Base-by-base conservation (phyloP, 768 basidiomycete genomes). In the Trametes punicea region DNA sequence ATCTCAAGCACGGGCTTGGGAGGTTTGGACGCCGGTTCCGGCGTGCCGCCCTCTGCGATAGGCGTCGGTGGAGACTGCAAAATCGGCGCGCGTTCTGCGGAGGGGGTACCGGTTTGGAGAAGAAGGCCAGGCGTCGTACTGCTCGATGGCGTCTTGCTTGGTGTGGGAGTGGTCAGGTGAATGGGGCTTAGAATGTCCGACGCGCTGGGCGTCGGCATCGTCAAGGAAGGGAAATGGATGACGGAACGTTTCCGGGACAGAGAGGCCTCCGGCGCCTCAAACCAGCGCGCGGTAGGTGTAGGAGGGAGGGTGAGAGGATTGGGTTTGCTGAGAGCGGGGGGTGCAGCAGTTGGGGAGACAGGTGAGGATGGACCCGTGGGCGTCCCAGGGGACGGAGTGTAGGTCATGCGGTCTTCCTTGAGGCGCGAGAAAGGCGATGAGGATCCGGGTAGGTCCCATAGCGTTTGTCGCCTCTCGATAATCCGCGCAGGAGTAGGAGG, bases 261-360 rank as follows among this genome's bases (percentile, higher is more conserved):
- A 0, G 48, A 47, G 7, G 61, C 52, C 15, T 53, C 49, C 3
- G 55, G 26, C 48, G 62, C 53, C 23, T 64, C 65, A 51, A 68
- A 70, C 57, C 62, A 62, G 30, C 64, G 42, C 16, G 55, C 62
- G 1, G 71, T 71, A 6, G 71, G 71, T 0, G 71, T 73, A 15
- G 69, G 65, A 0, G 71, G 71, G 3, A 73, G 60, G 7, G 67
- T 58, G 8, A 72, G 49, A 1, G 67, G 68, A 16, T 62, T 57
- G 0, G 63, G 38, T 34, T 65, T 70, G 31, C 40, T 50, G 10
- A 65, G 39, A 15, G 63, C 62, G 20, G 71, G 71, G 20, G 68
- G 64, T 3, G 51, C 42, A 3, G 56, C 54, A 9, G 58, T 46
- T 1, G 66, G 64, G 20, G 64, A 60, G 8, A 63, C 49, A 7